Evolutionary conservation across 169 alveolate genomes (phyloP), one percentile per base, ranked within the genome.

Genomic region (Plasmodium fragile): DNA sequence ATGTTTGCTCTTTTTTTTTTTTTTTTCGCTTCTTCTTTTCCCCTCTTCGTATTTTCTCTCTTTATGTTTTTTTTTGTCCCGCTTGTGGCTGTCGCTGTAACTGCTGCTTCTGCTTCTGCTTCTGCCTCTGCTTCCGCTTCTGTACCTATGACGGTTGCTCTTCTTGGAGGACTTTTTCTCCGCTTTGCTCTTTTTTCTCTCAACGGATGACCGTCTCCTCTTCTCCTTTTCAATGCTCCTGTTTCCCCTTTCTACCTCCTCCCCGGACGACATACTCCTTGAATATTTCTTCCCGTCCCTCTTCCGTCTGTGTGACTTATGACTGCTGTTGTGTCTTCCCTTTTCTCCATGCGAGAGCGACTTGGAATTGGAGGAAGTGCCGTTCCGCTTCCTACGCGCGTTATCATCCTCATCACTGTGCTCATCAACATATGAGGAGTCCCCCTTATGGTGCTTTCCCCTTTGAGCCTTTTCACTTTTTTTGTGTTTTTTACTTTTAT

Each of bases 1-100:
- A 43, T 71, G 53, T 7, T 65, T 71, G 16, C 52, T 71, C 45
- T 84, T 34, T n/a, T 69, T 22, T 59, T 49, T 72, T 84, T 84
- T 84, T 53, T 70, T 82, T 7, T 49, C 59, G 30, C 71, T 49
- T 41, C 43, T 8, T 11, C n/a, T 45, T 16, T 25, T 79, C 8
- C 52, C 41, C 69, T 79, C 59, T 28, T 78, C 69, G 11, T 78
- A 13, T 16, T 32, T 78, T 39, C 55, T 34, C 30, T 41, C 13
- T 79, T 79, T 53, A 18, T 59, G 28, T 11, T 65, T 53, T 82
- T 82, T 59, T 59, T 1, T 28, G 41, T 45, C 30, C 11, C 30
- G 22, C 32, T 1, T 49, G 59, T 49, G 59, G 6, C 59, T 16
- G 22, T 2, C 59, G 59, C 59, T 49, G 59, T 49, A 49, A 16